Percentiles rank a stretch among this genome's conserved stretches.
Conservation (phyloP, 2,329 filamentous ascomycete genomes). For the Hysterium pulicare region DNA sequence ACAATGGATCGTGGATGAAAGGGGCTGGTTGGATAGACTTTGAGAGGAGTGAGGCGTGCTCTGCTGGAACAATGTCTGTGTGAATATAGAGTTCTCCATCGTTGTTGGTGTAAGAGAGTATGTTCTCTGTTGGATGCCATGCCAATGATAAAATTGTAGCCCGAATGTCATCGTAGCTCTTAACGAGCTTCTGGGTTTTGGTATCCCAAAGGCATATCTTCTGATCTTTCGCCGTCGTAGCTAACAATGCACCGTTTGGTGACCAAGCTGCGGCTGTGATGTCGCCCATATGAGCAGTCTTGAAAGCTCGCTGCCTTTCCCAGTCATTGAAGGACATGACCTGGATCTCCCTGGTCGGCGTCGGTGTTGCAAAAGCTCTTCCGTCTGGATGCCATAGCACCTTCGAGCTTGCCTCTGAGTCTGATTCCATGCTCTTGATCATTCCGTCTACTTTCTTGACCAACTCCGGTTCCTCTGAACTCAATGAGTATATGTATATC, state of each 20-base stretch:
- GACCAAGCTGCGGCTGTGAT: conserved; percentile 91
- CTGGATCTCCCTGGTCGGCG: conserved; percentile 72
- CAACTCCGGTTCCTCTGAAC: conserved; percentile 73
- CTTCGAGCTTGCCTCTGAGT: conserved; percentile 70
- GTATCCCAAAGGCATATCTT: conserved; percentile 84
- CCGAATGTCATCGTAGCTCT: conserved; percentile 66
- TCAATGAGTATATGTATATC: conserved; percentile 85
- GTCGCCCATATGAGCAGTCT: conserved; percentile 74
- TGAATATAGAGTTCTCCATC: conserved; percentile 94
- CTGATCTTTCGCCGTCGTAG: conserved; percentile 55
- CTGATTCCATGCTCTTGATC: conserved; percentile 73
- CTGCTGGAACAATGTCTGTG: conserved; percentile 59
- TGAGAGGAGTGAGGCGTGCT: conserved; percentile 48
- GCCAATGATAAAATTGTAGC: conserved; percentile 78
- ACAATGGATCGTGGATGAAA: conserved; percentile 76
- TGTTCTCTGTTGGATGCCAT: conserved; percentile 89
- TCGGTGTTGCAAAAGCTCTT: conserved; percentile 81
- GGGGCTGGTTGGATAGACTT: conserved; percentile 70
- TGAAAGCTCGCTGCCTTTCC: conserved; percentile 78
- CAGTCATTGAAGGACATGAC: conserved; percentile 86
- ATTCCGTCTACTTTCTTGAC: conserved; percentile 82
- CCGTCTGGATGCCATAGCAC: conserved; percentile 93
- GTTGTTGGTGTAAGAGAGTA: conserved; percentile 85
- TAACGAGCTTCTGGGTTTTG: conserved; percentile 77
- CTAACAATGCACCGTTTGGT: conserved; percentile 85